phyloP scores from a whole-genome alignment of 352 stramenopile genomes.

The Globisporangium heterothallicum region DNA sequence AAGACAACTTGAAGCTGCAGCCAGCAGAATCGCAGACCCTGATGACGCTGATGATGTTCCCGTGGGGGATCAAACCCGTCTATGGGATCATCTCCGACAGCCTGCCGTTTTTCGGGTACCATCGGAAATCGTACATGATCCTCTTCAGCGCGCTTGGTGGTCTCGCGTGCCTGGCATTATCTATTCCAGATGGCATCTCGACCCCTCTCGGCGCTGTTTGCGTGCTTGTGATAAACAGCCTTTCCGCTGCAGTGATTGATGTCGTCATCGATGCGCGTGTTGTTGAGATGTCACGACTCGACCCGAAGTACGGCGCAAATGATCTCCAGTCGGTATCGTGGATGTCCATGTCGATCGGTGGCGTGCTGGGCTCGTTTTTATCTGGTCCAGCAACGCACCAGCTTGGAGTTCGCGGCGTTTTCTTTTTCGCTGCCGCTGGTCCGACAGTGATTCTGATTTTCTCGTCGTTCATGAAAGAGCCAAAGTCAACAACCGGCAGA shows the following conservation, averaged over 20 bases:
- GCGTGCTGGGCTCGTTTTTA: conserved; percentile 91
- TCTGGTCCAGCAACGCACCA: conserved; percentile 87
- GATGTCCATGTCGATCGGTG: conserved; percentile 89
- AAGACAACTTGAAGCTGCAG: conserved; percentile 93
- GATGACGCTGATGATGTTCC: conserved; percentile 91
- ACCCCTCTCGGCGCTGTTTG: conserved; percentile 48
- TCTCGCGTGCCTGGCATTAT: conserved; percentile 52
- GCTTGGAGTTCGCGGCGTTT: conserved; percentile 89
- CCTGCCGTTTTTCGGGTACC: conserved; percentile 91
- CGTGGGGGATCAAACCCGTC: conserved; percentile 95
- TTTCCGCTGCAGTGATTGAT: conserved; percentile 91
- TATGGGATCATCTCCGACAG: conserved; percentile 96
- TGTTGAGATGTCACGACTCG: conserved; percentile 90
- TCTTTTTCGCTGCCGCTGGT: conserved; percentile 87
- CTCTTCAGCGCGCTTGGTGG: conserved; percentile 72
- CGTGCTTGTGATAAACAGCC: conserved; percentile 75
- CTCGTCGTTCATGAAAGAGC: conserved; percentile 87
- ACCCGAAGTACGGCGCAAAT: conserved; percentile 84
- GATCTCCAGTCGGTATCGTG: conserved; percentile 94
- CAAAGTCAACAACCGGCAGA: conserved; percentile 34
- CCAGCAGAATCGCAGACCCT: conserved; percentile 91
- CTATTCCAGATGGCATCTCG: conserved; percentile 47
- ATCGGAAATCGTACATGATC: conserved; percentile 94
- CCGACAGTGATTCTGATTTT: conserved; percentile 89
- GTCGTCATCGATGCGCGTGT: conserved; percentile 96